These are phyloP conservation scores for Sclerotinia nivalis DNA, from an alignment of 2,329 filamentous ascomycete genomes.

Conservation along the genomic window DNA sequence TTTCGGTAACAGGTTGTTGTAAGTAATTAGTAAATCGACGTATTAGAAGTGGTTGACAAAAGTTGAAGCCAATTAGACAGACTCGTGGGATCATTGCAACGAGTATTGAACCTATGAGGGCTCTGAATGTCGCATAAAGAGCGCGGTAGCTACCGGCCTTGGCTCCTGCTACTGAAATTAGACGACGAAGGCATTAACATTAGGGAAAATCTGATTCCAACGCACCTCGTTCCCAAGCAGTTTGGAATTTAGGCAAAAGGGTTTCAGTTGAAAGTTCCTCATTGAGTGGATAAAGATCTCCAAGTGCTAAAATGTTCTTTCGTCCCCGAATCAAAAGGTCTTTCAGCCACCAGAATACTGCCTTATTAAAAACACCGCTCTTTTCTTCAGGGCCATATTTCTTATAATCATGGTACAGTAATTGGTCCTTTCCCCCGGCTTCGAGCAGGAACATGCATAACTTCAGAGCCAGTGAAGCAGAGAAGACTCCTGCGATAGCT, in stretches of 20 bases:
- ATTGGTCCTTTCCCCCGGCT: conserved; percentile 29
- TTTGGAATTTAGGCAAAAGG: neutral
- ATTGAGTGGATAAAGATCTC: conserved; percentile 37
- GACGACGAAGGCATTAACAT: neutral
- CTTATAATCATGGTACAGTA: conserved; percentile 29
- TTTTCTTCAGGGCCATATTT: conserved; percentile 38
- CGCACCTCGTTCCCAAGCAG: neutral
- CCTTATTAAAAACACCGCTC: conserved; percentile 41
- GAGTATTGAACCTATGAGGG: neutral
- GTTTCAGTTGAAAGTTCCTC: conserved; percentile 22
- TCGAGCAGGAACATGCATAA: conserved; percentile 32
- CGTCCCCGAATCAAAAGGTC: conserved; percentile 41
- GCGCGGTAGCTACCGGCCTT: neutral
- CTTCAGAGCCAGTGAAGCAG: conserved; percentile 30
- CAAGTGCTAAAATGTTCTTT: conserved; percentile 37
- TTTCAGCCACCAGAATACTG: conserved; percentile 45
- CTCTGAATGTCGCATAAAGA: neutral
- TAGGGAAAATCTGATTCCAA: neutral
- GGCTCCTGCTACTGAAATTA: neutral
- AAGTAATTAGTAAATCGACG: conserved; percentile 28
- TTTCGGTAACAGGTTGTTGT: conserved; percentile 26
- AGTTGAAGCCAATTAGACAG: conserved; percentile 28
- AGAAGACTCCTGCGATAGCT: conserved; percentile 27
- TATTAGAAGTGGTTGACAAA: conserved; percentile 30
- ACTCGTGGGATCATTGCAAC: conserved; percentile 20